Conservation (phyloP, 306 rosid genomes). For the Trifolium pratense region DNA sequence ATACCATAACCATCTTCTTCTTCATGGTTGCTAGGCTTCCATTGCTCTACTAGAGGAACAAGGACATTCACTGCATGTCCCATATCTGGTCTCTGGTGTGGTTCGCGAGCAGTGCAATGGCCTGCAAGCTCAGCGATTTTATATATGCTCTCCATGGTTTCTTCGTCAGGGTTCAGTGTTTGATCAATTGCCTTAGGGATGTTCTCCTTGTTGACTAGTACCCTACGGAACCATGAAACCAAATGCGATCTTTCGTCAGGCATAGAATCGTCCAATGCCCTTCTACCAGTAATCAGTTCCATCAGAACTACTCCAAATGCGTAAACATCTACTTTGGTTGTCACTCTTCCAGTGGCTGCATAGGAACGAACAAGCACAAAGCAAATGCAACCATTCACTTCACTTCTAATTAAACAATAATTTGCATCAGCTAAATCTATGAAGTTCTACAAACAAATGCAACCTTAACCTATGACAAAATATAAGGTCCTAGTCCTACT, state of each 20-base stretch:
- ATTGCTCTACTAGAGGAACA: conserved; percentile 79
- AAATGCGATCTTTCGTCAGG: conserved; percentile 86
- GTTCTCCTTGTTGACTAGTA: conserved; percentile 79
- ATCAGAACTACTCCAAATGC: conserved; percentile 91
- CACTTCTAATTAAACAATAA: conserved; percentile 13
- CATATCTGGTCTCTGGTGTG: conserved; percentile 92
- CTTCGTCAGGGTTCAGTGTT: conserved; percentile 76
- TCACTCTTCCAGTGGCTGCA: conserved; percentile 92
- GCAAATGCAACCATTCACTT: conserved; percentile 25
- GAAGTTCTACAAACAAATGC: conserved; percentile 3
- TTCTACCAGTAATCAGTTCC: conserved; percentile 85
- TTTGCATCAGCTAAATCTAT: conserved; percentile 8
- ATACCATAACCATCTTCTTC: conserved; percentile 64
- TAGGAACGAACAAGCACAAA: conserved; percentile 18
- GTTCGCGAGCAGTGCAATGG: conserved; percentile 88
- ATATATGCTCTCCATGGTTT: conserved; percentile 88
- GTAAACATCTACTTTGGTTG: conserved; percentile 92
- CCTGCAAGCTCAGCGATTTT: conserved; percentile 92
- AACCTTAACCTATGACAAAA: conserved; percentile 24
- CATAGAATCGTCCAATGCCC: conserved; percentile 73
- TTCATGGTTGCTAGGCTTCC: conserved; percentile 73
- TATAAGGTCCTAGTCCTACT: neutral
- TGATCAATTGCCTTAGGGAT: conserved; percentile 90
- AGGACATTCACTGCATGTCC: conserved; percentile 86
- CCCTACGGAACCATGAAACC: conserved; percentile 89